These are phyloP conservation scores for Erysiphe pulchra DNA, from an alignment of 2,329 filamentous ascomycete genomes.

Conservation along the genomic window DNA sequence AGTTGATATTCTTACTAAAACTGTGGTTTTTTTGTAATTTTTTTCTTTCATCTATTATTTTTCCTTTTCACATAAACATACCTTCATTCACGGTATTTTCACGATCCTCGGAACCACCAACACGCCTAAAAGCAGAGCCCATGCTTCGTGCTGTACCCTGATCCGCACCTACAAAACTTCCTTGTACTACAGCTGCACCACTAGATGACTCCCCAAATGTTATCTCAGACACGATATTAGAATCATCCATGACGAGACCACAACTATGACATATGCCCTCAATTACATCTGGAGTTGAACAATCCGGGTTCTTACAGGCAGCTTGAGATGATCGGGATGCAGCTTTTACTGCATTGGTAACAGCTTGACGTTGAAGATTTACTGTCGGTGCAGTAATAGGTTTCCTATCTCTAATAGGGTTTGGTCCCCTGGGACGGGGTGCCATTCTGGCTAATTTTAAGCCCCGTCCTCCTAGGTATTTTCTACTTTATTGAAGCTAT, in stretches of 20 bases:
- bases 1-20: slow-evolving; percentile 1
- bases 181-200: slow-evolving; percentile 74
- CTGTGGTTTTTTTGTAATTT: background rate
- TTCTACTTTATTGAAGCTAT: too few species aligned
- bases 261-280: slow-evolving; percentile 58
- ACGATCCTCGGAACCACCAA: slow-evolving; percentile 30
- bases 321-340: background rate
- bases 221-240: slow-evolving; percentile 77
- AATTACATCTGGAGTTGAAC: slow-evolving; percentile 32
- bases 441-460: background rate
- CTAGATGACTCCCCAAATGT: slow-evolving; percentile 70
- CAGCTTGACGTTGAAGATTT: background rate
- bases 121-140: slow-evolving; percentile 33
- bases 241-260: slow-evolving; percentile 60
- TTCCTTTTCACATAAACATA: slow-evolving; percentile 1
- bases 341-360: background rate
- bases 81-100: slow-evolving; percentile 31
- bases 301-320: slow-evolving; percentile 30
- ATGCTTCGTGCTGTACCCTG: slow-evolving; percentile 33
- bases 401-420: slow-evolving; percentile 1
- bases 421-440: background rate
- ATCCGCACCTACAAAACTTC: slow-evolving; percentile 64
- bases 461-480: too few species aligned
- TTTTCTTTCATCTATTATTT: too few species aligned
- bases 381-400: background rate